Evolutionary conservation across 441 rosid genomes (phyloP).

Genomic region (Gossypium schwendimanii): DNA sequence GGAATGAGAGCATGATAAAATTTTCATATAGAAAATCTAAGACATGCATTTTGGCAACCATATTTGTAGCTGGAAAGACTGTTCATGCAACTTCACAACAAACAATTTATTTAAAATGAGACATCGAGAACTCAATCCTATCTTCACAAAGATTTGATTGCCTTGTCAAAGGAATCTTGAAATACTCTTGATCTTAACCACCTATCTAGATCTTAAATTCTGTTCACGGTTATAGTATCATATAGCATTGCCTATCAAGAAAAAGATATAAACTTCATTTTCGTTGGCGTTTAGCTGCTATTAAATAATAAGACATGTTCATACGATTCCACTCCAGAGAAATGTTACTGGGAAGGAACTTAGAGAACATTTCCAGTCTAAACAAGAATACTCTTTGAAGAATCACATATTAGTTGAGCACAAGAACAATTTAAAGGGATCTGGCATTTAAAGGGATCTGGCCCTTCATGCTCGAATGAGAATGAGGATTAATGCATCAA

Average conservation of each 20-base stretch:
- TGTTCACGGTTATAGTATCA: neutral
- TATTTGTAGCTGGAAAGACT: neutral
- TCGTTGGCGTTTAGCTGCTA: neutral
- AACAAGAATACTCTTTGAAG: neutral
- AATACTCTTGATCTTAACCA: neutral
- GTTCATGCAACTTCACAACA: neutral
- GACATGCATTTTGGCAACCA: neutral
- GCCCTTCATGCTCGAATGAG: neutral
- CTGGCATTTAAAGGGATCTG: no score
- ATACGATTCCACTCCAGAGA: neutral
- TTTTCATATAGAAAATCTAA: neutral
- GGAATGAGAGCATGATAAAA: constrained; percentile 7
- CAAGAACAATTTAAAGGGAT: neutral
- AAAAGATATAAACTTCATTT: neutral
- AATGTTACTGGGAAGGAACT: neutral
- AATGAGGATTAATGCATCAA: neutral
- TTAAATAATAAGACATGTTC: neutral
- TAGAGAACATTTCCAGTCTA: neutral
- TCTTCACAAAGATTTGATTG: no score
- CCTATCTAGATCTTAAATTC: neutral
- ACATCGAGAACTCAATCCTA: neutral
- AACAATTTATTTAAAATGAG: neutral
- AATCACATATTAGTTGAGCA: neutral
- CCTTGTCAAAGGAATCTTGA: no score
- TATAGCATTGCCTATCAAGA: neutral